phyloP scores from a whole-genome alignment of 2,329 filamentous ascomycete species.

The Catunica adiposa region DNA sequence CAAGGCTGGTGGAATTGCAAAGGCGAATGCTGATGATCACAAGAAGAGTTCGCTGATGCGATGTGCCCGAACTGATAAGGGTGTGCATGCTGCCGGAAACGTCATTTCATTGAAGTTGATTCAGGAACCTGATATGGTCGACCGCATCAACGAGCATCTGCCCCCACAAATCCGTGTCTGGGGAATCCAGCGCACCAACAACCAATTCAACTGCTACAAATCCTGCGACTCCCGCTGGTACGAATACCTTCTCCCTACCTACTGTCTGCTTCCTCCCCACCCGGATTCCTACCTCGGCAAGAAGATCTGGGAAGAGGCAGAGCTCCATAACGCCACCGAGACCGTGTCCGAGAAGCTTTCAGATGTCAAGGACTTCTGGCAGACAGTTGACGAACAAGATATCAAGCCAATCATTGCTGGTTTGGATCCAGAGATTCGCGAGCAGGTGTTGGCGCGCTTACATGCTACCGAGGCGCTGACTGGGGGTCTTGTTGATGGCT shows the following conservation, averaged over 20 bases:
- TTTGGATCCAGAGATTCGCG: conserved; percentile 46
- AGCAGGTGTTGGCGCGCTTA: conserved; percentile 45
- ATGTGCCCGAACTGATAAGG: conserved; percentile 92
- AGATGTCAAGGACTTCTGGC: conserved; percentile 71
- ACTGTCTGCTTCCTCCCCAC: conserved; percentile 83
- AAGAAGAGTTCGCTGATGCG: conserved; percentile 90
- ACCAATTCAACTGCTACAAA: conserved; percentile 87
- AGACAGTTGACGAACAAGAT: conserved; percentile 60
- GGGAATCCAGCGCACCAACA: conserved; percentile 80
- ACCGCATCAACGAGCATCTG: conserved; percentile 78
- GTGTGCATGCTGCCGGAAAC: conserved; percentile 89
- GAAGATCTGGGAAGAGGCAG: conserved; percentile 62
- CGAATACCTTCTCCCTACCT: conserved; percentile 89
- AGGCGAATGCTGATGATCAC: conserved; percentile 89
- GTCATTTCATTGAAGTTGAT: conserved; percentile 92
- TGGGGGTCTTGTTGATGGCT: conserved; percentile 10
- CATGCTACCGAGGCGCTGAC: conserved; percentile 23
- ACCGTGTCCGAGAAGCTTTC: conserved; percentile 51
- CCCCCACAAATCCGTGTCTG: conserved; percentile 84
- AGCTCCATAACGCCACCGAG: conserved; percentile 55
- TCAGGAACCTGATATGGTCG: conserved; percentile 72
- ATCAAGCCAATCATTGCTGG: conserved; percentile 53
- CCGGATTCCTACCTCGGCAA: conserved; percentile 72
- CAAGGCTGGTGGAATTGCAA: conserved; percentile 80
- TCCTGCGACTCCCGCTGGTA: conserved; percentile 92